A percentile compares a stretch with the other conserved stretches of the same genome.
Conservation (phyloP, 495 filamentous ascomycete species). For the Cryomyces antarcticus region DNA sequence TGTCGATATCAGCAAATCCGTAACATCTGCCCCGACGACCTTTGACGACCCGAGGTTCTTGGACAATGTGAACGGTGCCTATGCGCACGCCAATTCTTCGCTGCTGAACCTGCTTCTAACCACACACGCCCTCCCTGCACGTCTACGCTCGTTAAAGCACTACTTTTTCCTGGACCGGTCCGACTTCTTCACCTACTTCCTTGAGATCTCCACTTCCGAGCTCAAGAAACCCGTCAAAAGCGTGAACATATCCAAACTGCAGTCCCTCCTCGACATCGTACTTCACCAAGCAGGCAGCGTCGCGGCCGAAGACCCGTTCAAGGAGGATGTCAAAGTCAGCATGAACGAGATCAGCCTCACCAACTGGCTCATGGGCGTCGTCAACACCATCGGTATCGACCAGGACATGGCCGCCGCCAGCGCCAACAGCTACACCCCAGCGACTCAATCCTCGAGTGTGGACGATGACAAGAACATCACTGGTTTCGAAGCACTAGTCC, state of each 20-base stretch:
- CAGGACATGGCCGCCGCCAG: conserved; percentile 41
- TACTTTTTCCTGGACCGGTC: conserved; percentile 98
- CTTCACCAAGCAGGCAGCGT: conserved; percentile 88
- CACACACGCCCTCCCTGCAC: conserved; percentile 70
- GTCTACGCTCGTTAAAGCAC: conserved; percentile 80
- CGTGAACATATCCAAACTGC: conserved; percentile 81
- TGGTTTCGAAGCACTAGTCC: conserved; percentile 77
- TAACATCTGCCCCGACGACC: conserved; percentile 70
- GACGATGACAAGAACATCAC: conserved; percentile 61
- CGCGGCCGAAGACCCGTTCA: conserved; percentile 85
- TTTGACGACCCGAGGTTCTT: conserved; percentile 67
- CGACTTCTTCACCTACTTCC: conserved; percentile 94
- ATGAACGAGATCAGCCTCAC: conserved; percentile 91
- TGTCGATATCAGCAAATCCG: conserved; percentile 78
- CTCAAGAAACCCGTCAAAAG: conserved; percentile 67
- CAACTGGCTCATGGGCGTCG: conserved; percentile 84
- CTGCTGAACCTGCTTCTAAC: conserved; percentile 82
- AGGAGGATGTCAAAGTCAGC: conserved; percentile 88
- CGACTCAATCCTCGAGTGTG: conserved; percentile 28
- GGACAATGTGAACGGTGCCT: conserved; percentile 87
- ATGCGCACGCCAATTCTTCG: conserved; percentile 86
- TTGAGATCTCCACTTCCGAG: conserved; percentile 75
- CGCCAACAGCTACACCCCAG: conserved; percentile 31
- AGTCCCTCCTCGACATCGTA: conserved; percentile 83
- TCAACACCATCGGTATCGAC: conserved; percentile 85